Base-by-base conservation (phyloP, 768 basidiomycete species). In the Suillus plorans region DNA sequence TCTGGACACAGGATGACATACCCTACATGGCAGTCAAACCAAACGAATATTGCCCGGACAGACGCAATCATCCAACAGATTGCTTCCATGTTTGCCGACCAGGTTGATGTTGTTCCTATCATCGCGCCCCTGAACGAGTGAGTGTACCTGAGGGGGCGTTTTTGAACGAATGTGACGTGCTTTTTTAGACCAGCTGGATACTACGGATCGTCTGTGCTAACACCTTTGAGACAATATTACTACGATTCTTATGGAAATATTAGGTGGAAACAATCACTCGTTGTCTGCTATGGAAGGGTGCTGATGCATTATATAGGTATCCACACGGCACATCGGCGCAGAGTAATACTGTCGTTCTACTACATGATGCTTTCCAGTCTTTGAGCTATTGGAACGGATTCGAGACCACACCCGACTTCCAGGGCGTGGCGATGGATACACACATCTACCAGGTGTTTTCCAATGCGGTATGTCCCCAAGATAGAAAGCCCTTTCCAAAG, bases 71-170 rank as follows among this genome's bases (percentile, higher is more conserved):
- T 94, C 73, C 82, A 86, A 74, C 80, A 68, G 14, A 79, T 94
- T 63, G 86, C 88, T 18, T 77, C 79, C 63, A 84, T 85, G 80
- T 92, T 86, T 71, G 82, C 81, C 31, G 76, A 79, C 68, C 80
- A 84, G 65, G 71, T 81, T 1, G 69, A 81, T 20, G 84, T 86
- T 14, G 91, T 92, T 0, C 76, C 90, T 1, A 78, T 81, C 55
- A 93, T 95, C 62, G 89, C 89, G 25, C 86, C 91, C 2, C 71
- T 95, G 69, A 95, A 94, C 69, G 93, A 94, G 91, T 92, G 66
- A 70, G 76, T 72, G 5, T 20, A 13, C 20, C 58, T n/a, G 13
- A 42, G 20, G 13, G 41, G 31, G 20, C 1, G 2, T 59, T 25
- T 28, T 12, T 34, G 50, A 22, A 5, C n/a, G 53, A 37, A n/a